Evolutionary conservation across 2,329 filamentous ascomycete genomes (phyloP), one percentile per base, ranked within the genome.

Genomic region (Microsporum audouinii): DNA sequence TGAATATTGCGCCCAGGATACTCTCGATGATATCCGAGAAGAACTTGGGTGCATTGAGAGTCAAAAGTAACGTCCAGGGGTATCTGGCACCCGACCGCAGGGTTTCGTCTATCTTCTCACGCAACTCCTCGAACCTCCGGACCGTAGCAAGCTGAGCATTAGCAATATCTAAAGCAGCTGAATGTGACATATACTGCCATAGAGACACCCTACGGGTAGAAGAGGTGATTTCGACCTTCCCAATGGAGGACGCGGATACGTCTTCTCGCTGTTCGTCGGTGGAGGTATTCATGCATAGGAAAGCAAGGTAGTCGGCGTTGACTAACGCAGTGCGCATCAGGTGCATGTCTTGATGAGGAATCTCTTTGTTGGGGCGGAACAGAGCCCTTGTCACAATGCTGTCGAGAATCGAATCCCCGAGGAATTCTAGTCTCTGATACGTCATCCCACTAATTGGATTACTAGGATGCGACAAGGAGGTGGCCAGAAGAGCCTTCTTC

Each of bases 381-480:
- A 92, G 74, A n/a, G 75, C 78, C 0, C 75, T 77, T 5, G 89
- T 84, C 57, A 96, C 77, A 60, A 96, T 77, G 66, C 85, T 82
- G 72, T 97, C 92, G 0, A 97, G 82, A 1, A 96, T 78, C 0
- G 90, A 83, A 67, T 97, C 92, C 0, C 92, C 92, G 0, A 96
- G 76, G 68, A 94, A 96, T 69, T 96, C 92, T 0, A 96, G 80
- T 0, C 91, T 83, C 66, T 96, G 88, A 67, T 85, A 85, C 0
- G 80, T 82, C 39, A 75, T 72, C 10, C 77, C 77, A 3, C 80
- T 76, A 14, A 75, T 72, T 34, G 77, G 77, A 58, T 78, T 80
- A 0, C 88, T 91, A 0, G 84, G 77, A 69, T 96, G 91, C 0
- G 91, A 96, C 57, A 92, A 78, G 1, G 91, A 88, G 74, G 96